These are phyloP conservation scores for Geranium incanum DNA, from an alignment of 441 rosid species.

Conservation along the genomic window DNA sequence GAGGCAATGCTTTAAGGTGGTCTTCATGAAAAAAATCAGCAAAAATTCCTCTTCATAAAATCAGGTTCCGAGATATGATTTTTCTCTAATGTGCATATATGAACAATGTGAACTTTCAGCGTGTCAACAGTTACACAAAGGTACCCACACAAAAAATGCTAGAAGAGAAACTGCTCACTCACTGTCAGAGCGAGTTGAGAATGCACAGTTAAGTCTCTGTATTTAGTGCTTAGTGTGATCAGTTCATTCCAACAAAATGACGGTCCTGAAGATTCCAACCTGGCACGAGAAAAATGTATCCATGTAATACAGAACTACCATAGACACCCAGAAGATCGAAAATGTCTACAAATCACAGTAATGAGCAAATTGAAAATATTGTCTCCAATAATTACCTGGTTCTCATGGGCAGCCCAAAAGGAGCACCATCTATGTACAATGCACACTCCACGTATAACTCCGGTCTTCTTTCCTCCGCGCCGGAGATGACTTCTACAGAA, in stretches of 20 bases:
- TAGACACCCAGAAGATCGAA: too few species aligned
- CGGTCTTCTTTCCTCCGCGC: conserved; percentile 49
- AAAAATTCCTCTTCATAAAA: neutral
- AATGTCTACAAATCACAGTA: neutral
- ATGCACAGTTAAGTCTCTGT: conserved; percentile 77
- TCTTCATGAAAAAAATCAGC: neutral
- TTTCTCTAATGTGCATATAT: neutral
- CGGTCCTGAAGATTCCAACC: conserved; percentile 77
- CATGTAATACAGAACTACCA: too few species aligned
- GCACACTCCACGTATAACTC: conserved; percentile 85
- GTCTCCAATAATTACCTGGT: conserved; percentile 42
- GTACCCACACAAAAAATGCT: neutral
- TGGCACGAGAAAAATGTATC: conserved; percentile 21
- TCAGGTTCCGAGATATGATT: neutral
- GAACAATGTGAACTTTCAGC: neutral
- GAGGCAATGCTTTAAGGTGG: neutral
- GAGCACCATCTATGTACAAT: conserved; percentile 81
- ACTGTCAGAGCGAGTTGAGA: conserved; percentile 89
- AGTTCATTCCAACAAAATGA: conserved; percentile 82
- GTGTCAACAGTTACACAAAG: conserved; percentile 8
- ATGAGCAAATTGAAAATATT: too few species aligned
- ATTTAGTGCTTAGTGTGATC: conserved; percentile 70
- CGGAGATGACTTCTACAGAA: conserved; percentile 33
- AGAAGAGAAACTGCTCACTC: conserved; percentile 18
- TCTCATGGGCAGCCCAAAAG: conserved; percentile 82